Base-by-base conservation (phyloP, 192 early-diverging fungal species). In the Linnemannia schmuckeri region DNA sequence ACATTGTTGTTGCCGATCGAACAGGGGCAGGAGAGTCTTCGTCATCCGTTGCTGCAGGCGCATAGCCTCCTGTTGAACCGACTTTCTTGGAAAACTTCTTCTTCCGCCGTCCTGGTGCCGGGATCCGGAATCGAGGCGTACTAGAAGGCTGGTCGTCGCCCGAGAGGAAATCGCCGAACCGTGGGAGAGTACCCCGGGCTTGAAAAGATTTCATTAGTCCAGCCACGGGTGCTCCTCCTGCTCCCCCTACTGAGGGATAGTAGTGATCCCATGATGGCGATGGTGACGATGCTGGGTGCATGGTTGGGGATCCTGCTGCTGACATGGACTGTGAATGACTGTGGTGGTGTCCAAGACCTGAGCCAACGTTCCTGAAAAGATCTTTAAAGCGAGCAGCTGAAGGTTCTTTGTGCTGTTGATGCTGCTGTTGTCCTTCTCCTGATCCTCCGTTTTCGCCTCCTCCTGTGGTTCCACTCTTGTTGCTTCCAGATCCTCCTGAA, bases 121-220 rank as follows among this genome's bases (percentile, higher is more conserved):
- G n/a, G 17, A 87, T 40, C 20, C 70, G 55, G 35, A 87, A 81
- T 12, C 54, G 49, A 27, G 42, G 78, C 10, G 79, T 38, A 2
- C 15, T 22, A 1, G 77, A 75, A 10, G 85, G 76, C 54, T 87
- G 85, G 30, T 87, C 85, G 47, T 87, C 85, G 2, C 85, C 85
- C 0, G 85, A 87, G 4, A 87, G 71, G 66, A 81, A 87, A 63
- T 81, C 85, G 13, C 78, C 79, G 41, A 63, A 40, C 3, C 72
- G 33, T 3, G 76, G 76, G n/a, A 81, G 77, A 18, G 79, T 66
- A 30, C 76, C 55, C 4, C 76, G 55, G 9, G 78, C 18, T 63
- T 76, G 73, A 6, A 74, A 40, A 22, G 78, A 68, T 40, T 70
- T 86, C 61, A 66, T 68, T 52, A 71, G 41, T 6, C 37, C 24